Base-by-base conservation (phyloP, 2,329 filamentous ascomycete genomes). In the Diplodia mutila region DNA sequence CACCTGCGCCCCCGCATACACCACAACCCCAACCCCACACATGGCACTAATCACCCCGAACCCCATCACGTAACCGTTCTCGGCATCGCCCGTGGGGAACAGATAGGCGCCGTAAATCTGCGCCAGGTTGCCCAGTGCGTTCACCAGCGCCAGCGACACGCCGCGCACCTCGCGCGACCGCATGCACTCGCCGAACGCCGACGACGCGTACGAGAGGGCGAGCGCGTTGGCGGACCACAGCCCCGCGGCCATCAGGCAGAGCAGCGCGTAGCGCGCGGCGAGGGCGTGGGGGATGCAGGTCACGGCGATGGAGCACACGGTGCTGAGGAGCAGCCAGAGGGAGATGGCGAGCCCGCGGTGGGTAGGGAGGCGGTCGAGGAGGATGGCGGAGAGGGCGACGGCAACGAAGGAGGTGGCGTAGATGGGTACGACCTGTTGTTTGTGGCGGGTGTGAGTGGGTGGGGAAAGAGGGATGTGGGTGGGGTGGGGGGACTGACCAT, bases 201-300 rank as follows among this genome's bases (percentile, higher is more conserved):
- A 82, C 3, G 84, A 83, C 0, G 83, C 83, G 67, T 84, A 87
- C 0, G 84, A 81, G 21, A 88, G 77, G 0, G 82, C 79, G 2
- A 84, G 78, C 0, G 81, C 84, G 71, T 87, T 87, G 1, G 82
- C 81, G 0, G 83, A 78, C 85, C 84, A 87, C 0, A 87, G 77
- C 0, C 84, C 85, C 1, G 83, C 81, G 0, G 85, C 84, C 84
- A 87, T 85, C 66, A 87, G 77, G 1, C 87, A 83, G 0, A 88
- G 79, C 1, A 87, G 77, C 0, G 79, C 84, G 69, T 88, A 88
- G 5, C 85, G 80, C 0, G 83, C 85, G 0, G 78, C 84, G 74
- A 37, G 32, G 53, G 82, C 84, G 72, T 84, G 75, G 73, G 85
- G 85, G 3, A 86, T 74, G 7, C 71, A 71, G 69, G 80, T 80